Evolutionary conservation across 2,329 filamentous ascomycete genomes (phyloP).

Genomic region (Trichoderma sp.): DNA sequence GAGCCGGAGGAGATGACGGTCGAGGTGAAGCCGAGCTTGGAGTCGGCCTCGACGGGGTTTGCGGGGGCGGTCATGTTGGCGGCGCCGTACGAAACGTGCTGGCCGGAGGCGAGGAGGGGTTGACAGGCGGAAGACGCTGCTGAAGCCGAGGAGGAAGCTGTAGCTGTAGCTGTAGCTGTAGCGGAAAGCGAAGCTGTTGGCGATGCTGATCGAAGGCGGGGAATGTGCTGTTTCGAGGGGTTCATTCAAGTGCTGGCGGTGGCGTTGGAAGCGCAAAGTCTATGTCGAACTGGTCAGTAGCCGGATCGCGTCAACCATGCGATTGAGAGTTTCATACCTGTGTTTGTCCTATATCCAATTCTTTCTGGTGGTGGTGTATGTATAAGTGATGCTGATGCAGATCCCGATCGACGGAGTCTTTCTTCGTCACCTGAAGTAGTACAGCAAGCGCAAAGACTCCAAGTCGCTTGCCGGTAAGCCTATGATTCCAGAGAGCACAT

Average conservation of each 20-base stretch:
- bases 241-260: slow-evolving; percentile 23
- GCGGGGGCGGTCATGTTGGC: slow-evolving; percentile 9
- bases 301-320: too few relatives aligned
- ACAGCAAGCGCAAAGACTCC: slow-evolving; percentile 68
- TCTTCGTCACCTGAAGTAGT: slow-evolving; percentile 50
- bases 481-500: slow-evolving; percentile 52
- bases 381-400: not conserved
- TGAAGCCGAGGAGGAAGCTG: slow-evolving; percentile 17
- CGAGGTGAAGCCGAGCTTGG: slow-evolving; percentile 33
- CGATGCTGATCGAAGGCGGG: slow-evolving; percentile 11
- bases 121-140: not conserved
- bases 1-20: slow-evolving; percentile 25
- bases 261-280: not conserved
- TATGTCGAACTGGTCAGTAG: not conserved
- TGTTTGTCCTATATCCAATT: not conserved
- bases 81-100: slow-evolving; percentile 4
- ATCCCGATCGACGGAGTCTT: slow-evolving; percentile 51
- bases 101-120: slow-evolving; percentile 7
- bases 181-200: slow-evolving; percentile 16
- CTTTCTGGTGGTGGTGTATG: not conserved
- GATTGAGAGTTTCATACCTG: not conserved
- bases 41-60: slow-evolving; percentile 12
- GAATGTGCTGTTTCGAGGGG: not conserved
- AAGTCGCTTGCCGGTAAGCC: slow-evolving; percentile 60
- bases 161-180: slow-evolving; percentile 2